Conservation (phyloP, 2,329 filamentous ascomycete species). For the Microsporum audouinii region DNA sequence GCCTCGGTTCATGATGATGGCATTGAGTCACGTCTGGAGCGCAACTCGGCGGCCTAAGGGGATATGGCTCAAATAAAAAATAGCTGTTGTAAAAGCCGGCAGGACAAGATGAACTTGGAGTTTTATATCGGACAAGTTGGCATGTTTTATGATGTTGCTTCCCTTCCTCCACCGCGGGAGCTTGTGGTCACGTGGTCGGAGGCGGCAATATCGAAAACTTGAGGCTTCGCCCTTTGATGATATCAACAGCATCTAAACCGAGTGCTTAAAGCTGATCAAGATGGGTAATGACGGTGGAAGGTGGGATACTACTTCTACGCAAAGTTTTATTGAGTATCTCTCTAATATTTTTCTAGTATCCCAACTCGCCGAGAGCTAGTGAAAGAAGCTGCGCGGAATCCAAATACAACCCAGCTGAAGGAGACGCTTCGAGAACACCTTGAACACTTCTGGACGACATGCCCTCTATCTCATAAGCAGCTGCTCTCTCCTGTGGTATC, state of each 20-base stretch:
- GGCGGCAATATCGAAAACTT: neutral
- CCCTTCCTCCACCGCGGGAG: neutral
- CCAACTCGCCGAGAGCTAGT: constrained; percentile 92
- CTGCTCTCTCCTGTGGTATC: constrained; percentile 69
- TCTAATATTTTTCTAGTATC: constrained; percentile 46
- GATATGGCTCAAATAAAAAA: neutral
- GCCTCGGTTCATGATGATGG: neutral
- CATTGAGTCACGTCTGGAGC: neutral
- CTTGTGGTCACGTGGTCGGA: neutral
- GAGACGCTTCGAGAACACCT: constrained; percentile 76
- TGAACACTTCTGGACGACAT: constrained; percentile 74
- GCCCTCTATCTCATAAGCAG: constrained; percentile 69
- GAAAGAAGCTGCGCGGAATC: constrained; percentile 75
- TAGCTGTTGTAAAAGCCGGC: neutral
- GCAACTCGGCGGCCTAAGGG: neutral
- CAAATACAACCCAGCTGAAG: constrained; percentile 76
- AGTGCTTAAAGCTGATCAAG: constrained; percentile 15
- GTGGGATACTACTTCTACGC: constrained; percentile 23
- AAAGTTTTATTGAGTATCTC: neutral
- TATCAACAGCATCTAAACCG: neutral
- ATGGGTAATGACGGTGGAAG: constrained; percentile 98
- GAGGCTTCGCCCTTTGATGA: neutral
- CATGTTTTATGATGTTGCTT: neutral
- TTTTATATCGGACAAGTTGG: constrained; percentile 6
- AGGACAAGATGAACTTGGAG: neutral